phyloP scores from a whole-genome alignment of 2,329 filamentous ascomycete species.

The Colletotrichum sublineola region DNA sequence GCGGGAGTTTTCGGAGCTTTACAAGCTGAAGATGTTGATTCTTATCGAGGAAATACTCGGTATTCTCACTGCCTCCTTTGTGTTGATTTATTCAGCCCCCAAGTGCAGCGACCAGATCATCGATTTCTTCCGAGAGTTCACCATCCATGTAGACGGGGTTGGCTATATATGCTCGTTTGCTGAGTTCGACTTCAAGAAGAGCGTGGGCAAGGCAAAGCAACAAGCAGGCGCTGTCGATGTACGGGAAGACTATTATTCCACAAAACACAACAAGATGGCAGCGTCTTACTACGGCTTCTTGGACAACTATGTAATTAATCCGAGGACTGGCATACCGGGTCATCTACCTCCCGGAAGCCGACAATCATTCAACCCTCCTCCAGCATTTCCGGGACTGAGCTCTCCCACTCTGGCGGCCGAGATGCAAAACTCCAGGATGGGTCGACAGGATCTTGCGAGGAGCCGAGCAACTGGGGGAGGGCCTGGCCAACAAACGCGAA shows the following conservation, averaged over 20 bases:
- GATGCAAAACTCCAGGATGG: conserved; percentile 65
- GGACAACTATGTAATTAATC: conserved; percentile 87
- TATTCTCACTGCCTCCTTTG: conserved; percentile 90
- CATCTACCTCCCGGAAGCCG: conserved; percentile 67
- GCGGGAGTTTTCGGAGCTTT: conserved; percentile 88
- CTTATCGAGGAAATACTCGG: conserved; percentile 94
- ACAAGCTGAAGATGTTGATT: conserved; percentile 92
- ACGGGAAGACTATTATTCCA: conserved; percentile 92
- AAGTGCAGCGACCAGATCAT: conserved; percentile 92
- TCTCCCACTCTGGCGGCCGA: conserved; percentile 71
- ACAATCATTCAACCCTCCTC: conserved; percentile 79
- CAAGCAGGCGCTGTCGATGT: conserved; percentile 66
- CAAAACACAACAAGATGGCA: conserved; percentile 98
- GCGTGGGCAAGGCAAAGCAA: conserved; percentile 62
- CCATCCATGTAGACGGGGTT: conserved; percentile 94
- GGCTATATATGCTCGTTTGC: conserved; percentile 98
- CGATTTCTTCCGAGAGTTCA: conserved; percentile 98
- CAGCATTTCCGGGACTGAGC: conserved; percentile 78
- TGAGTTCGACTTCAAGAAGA: conserved; percentile 96
- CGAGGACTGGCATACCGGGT: conserved; percentile 74
- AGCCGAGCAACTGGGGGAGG: conserved; percentile 55
- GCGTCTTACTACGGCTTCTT: conserved; percentile 95
- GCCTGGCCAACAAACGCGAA: conserved; percentile 52
- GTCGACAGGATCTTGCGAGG: conserved; percentile 60
- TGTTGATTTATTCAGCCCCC: conserved; percentile 88